Percentiles rank a stretch among this genome's conserved stretches.
phyloP scores from a whole-genome alignment of 106 monocot genomes.

The Dendrobium huoshanense region DNA sequence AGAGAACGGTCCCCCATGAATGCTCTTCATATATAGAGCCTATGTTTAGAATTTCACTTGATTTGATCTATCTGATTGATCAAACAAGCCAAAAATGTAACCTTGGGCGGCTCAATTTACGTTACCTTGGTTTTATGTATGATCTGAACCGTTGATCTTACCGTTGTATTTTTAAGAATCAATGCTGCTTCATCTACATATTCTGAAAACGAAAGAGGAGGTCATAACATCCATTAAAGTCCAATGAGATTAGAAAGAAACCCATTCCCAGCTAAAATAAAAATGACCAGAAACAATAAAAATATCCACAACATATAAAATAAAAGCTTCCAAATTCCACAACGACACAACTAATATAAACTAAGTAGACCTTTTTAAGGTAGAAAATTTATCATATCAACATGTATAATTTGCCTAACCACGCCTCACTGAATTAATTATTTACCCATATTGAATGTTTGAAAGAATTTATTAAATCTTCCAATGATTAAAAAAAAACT shows the following conservation, averaged over 20 bases:
- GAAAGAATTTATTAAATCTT: background rate
- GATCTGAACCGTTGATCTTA: too few species aligned
- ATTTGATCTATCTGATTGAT: too few species aligned
- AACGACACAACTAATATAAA: background rate
- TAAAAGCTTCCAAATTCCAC: background rate
- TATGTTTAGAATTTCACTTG: too few species aligned
- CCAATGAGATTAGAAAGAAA: slow-evolving; percentile 7
- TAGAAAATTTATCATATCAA: background rate
- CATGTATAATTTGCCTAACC: background rate
- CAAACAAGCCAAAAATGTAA: too few species aligned
- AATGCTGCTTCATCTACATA: slow-evolving; percentile 84
- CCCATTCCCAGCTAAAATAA: slow-evolving; percentile 2
- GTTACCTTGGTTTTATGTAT: too few species aligned
- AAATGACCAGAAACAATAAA: background rate
- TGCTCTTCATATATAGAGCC: too few species aligned
- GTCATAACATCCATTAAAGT: slow-evolving; percentile 34
- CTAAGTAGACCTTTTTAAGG: background rate
- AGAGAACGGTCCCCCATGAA: too few species aligned
- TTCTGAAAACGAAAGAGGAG: slow-evolving; percentile 67
- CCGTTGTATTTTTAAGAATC: slow-evolving; percentile 94
- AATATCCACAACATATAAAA: background rate
- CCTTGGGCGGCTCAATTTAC: too few species aligned
- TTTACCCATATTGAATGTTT: background rate
- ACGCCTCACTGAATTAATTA: background rate
- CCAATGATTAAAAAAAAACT: slow-evolving; percentile 30